Base-by-base conservation (phyloP, 371 early-diverging fungal species). In the Encephalitozoon intestinalis region DNA sequence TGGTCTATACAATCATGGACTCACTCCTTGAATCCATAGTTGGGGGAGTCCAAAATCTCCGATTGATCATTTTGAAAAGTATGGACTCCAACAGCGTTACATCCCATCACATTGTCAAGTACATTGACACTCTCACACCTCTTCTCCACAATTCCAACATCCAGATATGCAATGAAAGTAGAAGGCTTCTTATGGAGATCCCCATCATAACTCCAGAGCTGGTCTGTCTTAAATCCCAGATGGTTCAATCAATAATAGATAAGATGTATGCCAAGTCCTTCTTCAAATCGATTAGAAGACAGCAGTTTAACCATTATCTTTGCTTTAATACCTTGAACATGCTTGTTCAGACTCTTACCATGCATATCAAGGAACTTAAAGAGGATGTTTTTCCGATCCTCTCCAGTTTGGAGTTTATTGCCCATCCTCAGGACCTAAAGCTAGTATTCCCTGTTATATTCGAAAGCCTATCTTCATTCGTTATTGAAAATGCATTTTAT, bases 261-360 rank as follows among this genome's bases (percentile, higher is more conserved):
- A 76, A 63, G 31, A 70, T 54, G 11, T 53, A 65, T 65, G 39
- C 51, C 9, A 18, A 52, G 12, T 52, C 54, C 1, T 75, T 70
- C 28, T 52, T 77, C 21, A n/a, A 37, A 1, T 30, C 31, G 26
- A 25, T 77, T 54, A 28, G 41, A 25, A 28, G n/a, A 2, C 28
- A 51, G 30, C 72, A 63, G n/a, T 71, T 71, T 44, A 77, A 71
- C 31, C 54, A 77, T 34, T 51, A 51, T 34, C 30, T 77, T 9
- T 77, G 71, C 63, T 65, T 73, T 44, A 71, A 76, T 51, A 37
- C 40, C 9, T 15, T 77, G 21, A 53, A 63, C 21, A 37, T 77
- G 28, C 18, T 77, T 11, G 25, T 77, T 18, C 53, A 77, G 40
- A 23, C 65, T 8, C 39, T 77, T 12, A 50, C 23, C 15, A 63